A percentile compares a stretch with the other conserved stretches of the same genome.
Evolutionary conservation across 768 basidiomycete genomes (phyloP).

Genomic region (Lentinula edodes): DNA sequence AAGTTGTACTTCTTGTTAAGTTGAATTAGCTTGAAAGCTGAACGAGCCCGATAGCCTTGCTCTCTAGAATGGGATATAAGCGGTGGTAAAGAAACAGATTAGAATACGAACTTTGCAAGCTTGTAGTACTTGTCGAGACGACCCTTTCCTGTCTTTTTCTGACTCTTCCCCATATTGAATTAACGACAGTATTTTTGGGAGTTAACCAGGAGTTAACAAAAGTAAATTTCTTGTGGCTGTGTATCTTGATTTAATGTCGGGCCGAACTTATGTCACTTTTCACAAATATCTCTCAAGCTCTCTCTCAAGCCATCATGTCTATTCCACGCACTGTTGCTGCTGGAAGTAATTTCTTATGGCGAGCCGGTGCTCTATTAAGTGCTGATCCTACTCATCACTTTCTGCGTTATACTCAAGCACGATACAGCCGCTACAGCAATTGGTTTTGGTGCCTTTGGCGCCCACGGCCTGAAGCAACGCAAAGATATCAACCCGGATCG

Average conservation of each 20-base stretch:
- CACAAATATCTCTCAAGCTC: background rate
- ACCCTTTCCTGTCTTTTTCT: conserved; percentile 95
- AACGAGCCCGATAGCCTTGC: conserved; percentile 99
- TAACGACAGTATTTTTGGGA: no score
- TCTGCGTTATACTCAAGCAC: background rate
- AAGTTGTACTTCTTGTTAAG: conserved; percentile 97
- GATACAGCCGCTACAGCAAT: background rate
- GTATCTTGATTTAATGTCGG: background rate
- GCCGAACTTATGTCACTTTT: background rate
- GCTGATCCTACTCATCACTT: conserved; percentile 8
- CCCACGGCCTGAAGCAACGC: conserved; percentile 51
- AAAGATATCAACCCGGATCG: conserved; percentile 44
- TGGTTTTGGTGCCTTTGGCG: conserved; percentile 48
- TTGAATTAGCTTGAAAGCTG: conserved; percentile 98
- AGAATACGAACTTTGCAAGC: conserved; percentile 69
- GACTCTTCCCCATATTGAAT: conserved; percentile 60
- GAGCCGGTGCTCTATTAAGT: conserved; percentile 38
- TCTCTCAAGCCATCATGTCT: conserved; percentile 10
- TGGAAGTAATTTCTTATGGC: conserved; percentile 29
- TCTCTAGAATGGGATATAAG: conserved; percentile 52
- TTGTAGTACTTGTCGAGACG: conserved; percentile 97
- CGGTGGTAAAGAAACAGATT: background rate
- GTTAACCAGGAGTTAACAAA: no score
- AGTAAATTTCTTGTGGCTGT: background rate
- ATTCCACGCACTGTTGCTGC: conserved; percentile 13